A percentile compares a stretch with the other conserved stretches of the same genome.
Evolutionary conservation across 1,284 basidiomycete genomes (phyloP).

Genomic region (Malassezia obtusa): DNA sequence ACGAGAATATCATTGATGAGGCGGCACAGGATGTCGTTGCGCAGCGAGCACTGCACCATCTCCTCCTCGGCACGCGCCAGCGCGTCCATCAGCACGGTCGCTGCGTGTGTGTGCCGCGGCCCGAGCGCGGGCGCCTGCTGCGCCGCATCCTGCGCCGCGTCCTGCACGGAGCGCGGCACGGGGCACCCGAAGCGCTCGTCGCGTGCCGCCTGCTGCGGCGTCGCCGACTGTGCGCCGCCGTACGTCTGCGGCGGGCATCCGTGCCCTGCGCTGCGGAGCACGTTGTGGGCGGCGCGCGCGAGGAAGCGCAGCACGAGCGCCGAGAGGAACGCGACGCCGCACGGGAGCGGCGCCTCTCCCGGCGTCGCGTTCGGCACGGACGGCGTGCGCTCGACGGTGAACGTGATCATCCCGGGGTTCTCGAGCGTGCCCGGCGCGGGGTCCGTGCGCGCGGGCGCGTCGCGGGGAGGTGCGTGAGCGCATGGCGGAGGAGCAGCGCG

Average conservation of each 20-base stretch:
- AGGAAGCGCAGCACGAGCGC: constrained; percentile 37
- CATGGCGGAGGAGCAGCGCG: constrained; percentile 9
- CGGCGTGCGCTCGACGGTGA: constrained; percentile 40
- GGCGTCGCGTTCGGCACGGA: constrained; percentile 22
- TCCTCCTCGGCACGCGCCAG: constrained; percentile 29
- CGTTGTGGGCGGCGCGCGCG: constrained; percentile 24
- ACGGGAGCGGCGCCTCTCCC: constrained; percentile 23
- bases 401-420: constrained; percentile 29
- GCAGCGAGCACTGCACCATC: constrained; percentile 26
- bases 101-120: constrained; percentile 21
- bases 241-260: constrained; percentile 13
- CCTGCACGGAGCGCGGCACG: constrained; percentile 16
- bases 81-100: constrained; percentile 30
- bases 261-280: constrained; percentile 27
- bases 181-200: constrained; percentile 40
- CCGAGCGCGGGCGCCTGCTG: constrained; percentile 1
- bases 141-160: background rate
- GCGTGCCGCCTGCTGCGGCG: constrained; percentile 18
- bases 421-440: constrained; percentile 32
- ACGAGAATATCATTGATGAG: constrained; percentile 38
- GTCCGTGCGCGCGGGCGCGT: background rate
- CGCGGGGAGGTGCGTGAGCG: constrained; percentile 9
- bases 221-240: constrained; percentile 1
- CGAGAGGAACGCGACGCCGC: constrained; percentile 34
- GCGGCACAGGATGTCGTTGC: constrained; percentile 40